Conservation (phyloP, 2,329 filamentous ascomycete species). For the Bipolaris oryzae region DNA sequence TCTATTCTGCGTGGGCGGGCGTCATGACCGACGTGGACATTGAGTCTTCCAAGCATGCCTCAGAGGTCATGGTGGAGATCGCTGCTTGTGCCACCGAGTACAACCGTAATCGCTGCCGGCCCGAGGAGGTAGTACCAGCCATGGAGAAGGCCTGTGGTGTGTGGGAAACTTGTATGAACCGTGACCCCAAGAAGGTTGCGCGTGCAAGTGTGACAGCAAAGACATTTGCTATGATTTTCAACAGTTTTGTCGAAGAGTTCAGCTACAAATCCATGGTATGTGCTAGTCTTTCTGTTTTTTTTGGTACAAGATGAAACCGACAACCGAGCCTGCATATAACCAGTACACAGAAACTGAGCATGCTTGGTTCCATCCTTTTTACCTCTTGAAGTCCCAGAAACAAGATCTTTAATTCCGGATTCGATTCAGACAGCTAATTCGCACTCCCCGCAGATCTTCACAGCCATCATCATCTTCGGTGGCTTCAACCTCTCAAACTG, state of each 20-base stretch:
- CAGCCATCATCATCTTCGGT: conserved; percentile 55
- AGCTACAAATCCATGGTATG: conserved; percentile 78
- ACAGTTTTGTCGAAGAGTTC: conserved; percentile 89
- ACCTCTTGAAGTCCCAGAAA: not conserved
- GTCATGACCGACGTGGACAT: conserved; percentile 77
- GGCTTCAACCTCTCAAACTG: conserved; percentile 64
- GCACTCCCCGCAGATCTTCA: conserved; percentile 53
- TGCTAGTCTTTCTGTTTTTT: conserved; percentile 15
- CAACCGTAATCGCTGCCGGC: conserved; percentile 74
- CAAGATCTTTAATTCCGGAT: not conserved
- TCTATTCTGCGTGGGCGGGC: conserved; percentile 71
- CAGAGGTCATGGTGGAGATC: conserved; percentile 74
- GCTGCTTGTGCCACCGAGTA: conserved; percentile 75
- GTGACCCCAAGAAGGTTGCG: conserved; percentile 78
- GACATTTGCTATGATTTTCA: conserved; percentile 90
- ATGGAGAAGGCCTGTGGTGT: conserved; percentile 74
- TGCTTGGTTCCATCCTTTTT: not conserved
- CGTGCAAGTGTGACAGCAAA: conserved; percentile 81
- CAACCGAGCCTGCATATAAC: not conserved
- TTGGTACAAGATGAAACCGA: not conserved
- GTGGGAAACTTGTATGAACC: conserved; percentile 88
- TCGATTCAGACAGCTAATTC: conserved; percentile 13
- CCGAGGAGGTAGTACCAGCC: conserved; percentile 70
- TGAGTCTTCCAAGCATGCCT: conserved; percentile 71
- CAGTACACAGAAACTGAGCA: not conserved